Base-by-base conservation (phyloP, 2,329 filamentous ascomycete species). In the Cytospora mali region DNA sequence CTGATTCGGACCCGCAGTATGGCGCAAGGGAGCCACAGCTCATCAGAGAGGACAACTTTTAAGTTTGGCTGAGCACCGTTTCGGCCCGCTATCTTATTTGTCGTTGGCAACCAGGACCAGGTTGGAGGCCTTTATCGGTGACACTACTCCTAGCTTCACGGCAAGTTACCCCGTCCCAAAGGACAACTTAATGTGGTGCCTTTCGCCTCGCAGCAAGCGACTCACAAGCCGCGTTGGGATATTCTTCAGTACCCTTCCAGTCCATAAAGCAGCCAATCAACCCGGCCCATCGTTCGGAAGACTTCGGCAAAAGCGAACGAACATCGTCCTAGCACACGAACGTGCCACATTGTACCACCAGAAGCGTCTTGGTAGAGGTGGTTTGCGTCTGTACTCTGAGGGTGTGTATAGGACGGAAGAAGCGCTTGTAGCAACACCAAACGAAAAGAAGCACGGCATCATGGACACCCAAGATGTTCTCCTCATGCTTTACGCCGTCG, bases 391-490 rank as follows among this genome's bases (percentile, higher is more conserved):
- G 33, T 54, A 46, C 42, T 7, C 42, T 21, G 23, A 18, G 42
- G n/a, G 21, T n/a, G n/a, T 46, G n/a, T n/a, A 46, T 10, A 23
- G 10, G 42, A 46, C 42, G n/a, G 16, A 23, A 46, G 42, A 13
- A 27, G 21, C 27, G 25, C 23, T 16, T 31, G 27, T 18, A 4
- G 4, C 28, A 18, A 33, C 18, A n/a, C n/a, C n/a, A 10, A 54
- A 6, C 21, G 13, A 14, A 21, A 23, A 16, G 2, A 18, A 13
- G 53, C 6, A 11, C 50, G 35, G 10, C 11, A 54, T 11, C 35
- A 60, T 60, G 58, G 51, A 49, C 16, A 21, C 39, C 0, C n/a
- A 49, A 6, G 64, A 65, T 13, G 35, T 65, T 9, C 53, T 65
- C 11, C 48, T 65, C 5, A 48, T 58, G 18, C 25, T 65, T 1